phyloP scores from a whole-genome alignment of 2,329 filamentous ascomycete genomes.

The Ceratocystis eucalypticola region DNA sequence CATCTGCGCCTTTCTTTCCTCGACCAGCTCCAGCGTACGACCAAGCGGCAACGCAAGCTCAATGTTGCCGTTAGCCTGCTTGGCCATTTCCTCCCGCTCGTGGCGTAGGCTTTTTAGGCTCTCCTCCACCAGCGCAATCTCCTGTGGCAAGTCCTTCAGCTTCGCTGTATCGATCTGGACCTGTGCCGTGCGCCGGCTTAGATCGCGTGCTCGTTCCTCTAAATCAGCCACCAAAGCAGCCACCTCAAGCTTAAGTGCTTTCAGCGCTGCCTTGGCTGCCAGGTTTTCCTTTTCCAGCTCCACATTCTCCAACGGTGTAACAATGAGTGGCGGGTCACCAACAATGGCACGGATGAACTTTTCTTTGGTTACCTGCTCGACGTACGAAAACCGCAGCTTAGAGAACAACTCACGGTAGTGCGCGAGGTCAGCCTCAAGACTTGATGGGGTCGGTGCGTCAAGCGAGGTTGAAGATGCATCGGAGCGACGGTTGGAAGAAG shows the following conservation, averaged over 20 bases:
- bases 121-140: conserved; percentile 36
- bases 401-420: conserved; percentile 95
- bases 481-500: conserved; percentile 40
- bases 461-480: conserved; percentile 54
- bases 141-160: conserved; percentile 38
- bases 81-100: conserved; percentile 25
- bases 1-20: conserved; percentile 37
- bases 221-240: conserved; percentile 58
- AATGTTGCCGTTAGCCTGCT: conserved; percentile 22
- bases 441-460: conserved; percentile 57
- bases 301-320: conserved; percentile 68
- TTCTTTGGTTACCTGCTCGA: conserved; percentile 97
- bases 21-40: conserved; percentile 42
- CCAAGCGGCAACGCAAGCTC: conserved; percentile 43
- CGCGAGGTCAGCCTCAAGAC: conserved; percentile 66
- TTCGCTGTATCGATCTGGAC: conserved; percentile 36
- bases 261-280: conserved; percentile 59
- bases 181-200: conserved; percentile 41
- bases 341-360: conserved; percentile 91
- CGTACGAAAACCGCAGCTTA: conserved; percentile 91
- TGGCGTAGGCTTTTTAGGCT: conserved; percentile 34
- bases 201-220: conserved; percentile 47
- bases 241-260: conserved; percentile 68
- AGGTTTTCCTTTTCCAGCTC: conserved; percentile 57
- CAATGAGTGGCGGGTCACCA: conserved; percentile 75